phyloP scores from a whole-genome alignment of 106 monocot genomes.

The Hemerocallis citrina region DNA sequence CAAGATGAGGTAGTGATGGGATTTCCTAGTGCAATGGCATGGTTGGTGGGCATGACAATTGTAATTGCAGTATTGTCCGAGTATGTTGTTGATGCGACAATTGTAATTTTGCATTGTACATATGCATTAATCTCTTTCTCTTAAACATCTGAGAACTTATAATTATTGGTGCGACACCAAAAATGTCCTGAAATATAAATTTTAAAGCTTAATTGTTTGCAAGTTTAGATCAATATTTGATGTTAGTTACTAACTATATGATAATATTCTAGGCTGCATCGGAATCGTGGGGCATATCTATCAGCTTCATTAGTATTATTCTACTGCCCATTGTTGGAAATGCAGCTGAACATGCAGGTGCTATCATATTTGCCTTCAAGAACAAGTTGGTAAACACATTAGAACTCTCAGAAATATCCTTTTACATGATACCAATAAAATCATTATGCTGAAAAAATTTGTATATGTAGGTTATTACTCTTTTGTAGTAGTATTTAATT shows the following conservation, averaged over 20 bases:
- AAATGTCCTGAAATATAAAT: no score
- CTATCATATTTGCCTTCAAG: slow-evolving; percentile 83
- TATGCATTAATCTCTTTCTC: no score
- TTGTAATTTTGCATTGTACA: no score
- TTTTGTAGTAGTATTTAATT: no score
- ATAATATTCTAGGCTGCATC: slow-evolving; percentile 38
- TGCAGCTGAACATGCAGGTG: slow-evolving; percentile 87
- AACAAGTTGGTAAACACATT: slow-evolving; percentile 83
- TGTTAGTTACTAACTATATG: not conserved
- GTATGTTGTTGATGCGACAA: slow-evolving; percentile 56
- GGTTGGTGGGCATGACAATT: slow-evolving; percentile 58
- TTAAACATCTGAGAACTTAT: no score
- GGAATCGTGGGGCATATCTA: slow-evolving; percentile 44
- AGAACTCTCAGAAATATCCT: no score
- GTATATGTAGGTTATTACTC: no score
- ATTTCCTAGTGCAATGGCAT: slow-evolving; percentile 35
- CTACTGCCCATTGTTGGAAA: slow-evolving; percentile 82
- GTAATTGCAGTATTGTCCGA: slow-evolving; percentile 52
- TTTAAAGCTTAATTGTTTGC: no score
- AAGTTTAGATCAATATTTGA: no score
- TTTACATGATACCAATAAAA: no score
- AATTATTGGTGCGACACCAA: no score
- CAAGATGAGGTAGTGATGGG: slow-evolving; percentile 48
- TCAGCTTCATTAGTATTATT: slow-evolving; percentile 72
- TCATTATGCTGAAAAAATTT: no score